Conservation (phyloP, 306 rosid species). For the Inga leiocalycina region DNA sequence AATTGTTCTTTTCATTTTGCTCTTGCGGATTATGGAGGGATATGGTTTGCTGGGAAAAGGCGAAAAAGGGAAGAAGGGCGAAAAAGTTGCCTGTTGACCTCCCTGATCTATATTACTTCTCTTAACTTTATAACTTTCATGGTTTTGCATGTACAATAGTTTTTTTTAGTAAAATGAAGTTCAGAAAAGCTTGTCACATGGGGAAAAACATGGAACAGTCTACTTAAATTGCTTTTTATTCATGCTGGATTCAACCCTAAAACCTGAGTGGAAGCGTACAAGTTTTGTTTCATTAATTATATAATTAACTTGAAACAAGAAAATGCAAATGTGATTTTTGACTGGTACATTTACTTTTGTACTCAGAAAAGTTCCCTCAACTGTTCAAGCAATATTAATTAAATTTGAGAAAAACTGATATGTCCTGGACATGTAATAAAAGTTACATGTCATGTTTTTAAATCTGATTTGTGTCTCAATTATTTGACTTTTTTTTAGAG, state of each 20-base stretch:
- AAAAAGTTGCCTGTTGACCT: background rate
- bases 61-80: background rate
- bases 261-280: background rate
- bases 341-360: background rate
- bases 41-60: background rate
- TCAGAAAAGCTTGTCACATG: background rate
- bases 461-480: slow-evolving; percentile 3
- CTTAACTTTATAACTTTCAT: background rate
- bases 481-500: slow-evolving; percentile 6
- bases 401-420: background rate
- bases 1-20: background rate
- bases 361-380: background rate
- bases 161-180: background rate
- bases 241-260: background rate
- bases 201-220: background rate
- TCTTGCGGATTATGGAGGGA: background rate
- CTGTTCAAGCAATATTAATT: background rate
- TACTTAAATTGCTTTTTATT: background rate
- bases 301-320: background rate
- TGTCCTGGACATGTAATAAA: background rate
- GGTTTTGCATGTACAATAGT: background rate
- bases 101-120: background rate
- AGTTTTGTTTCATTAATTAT: background rate
- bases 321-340: background rate
- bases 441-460: background rate